These are phyloP conservation scores for Cicer cuneatum DNA, from an alignment of 306 rosid genomes.

Conservation along the genomic window DNA sequence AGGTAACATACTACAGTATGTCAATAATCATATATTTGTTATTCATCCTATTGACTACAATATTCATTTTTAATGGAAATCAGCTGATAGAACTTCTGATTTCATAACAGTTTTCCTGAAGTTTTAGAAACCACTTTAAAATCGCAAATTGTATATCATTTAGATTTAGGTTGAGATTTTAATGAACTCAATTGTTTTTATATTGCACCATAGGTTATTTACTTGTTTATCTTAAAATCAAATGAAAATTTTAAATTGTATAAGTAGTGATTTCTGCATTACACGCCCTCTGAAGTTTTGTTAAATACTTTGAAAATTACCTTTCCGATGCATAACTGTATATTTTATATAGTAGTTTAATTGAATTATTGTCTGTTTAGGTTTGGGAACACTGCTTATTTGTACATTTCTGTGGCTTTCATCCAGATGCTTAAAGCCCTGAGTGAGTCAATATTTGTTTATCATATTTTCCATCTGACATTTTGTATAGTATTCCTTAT, in stretches of 20 bases:
- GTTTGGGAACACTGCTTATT: constrained; percentile 98
- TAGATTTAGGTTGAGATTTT: constrained; percentile 30
- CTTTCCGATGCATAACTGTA: constrained; percentile 5
- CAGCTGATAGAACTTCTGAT: constrained; percentile 3
- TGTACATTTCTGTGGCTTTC: constrained; percentile 97
- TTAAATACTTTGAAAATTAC: constrained; percentile 11
- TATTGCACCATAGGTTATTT: constrained; percentile 8
- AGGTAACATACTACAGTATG: neutral
- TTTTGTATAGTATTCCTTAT: constrained; percentile 15
- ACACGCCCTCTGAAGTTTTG: neutral
- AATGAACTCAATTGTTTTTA: neutral
- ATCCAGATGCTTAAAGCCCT: constrained; percentile 99
- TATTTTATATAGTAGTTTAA: constrained; percentile 7
- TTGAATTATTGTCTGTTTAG: constrained; percentile 48
- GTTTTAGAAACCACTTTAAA: constrained; percentile 8
- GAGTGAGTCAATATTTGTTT: constrained; percentile 58
- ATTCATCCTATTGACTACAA: constrained; percentile 25
- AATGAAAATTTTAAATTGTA: neutral
- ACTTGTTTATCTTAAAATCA: constrained; percentile 27
- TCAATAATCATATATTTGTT: constrained; percentile 24
- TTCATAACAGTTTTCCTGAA: constrained; percentile 14
- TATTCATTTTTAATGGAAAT: constrained; percentile 28
- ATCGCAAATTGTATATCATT: neutral
- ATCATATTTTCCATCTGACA: constrained; percentile 21
- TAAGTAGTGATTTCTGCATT: constrained; percentile 14